Conservation (phyloP, 2,329 filamentous ascomycete genomes). For the Penicillium capsulatum region DNA sequence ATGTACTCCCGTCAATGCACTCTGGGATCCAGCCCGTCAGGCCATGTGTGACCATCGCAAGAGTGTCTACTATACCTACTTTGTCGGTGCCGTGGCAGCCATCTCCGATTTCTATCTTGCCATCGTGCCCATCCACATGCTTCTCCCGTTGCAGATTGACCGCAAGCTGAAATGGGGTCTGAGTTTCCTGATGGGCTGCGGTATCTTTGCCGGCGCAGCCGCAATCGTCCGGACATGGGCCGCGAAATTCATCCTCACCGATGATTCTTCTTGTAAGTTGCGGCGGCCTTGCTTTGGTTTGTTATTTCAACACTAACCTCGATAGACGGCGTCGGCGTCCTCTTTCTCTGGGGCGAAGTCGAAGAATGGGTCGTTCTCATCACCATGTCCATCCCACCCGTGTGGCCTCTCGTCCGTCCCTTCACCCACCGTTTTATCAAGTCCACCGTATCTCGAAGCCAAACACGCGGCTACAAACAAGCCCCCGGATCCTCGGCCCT, state of each 20-base stretch:
- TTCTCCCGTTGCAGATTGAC: slow-evolving; percentile 15
- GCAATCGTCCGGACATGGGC: slow-evolving; percentile 21
- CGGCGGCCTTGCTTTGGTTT: background rate
- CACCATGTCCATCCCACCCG: slow-evolving; percentile 23
- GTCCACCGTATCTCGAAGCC: slow-evolving; percentile 9
- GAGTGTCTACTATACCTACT: slow-evolving; percentile 20
- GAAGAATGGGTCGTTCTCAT: slow-evolving; percentile 24
- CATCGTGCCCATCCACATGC: slow-evolving; percentile 17
- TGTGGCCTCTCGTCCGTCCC: slow-evolving; percentile 22
- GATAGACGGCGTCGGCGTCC: slow-evolving; percentile 16
- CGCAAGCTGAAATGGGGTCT: slow-evolving; percentile 21
- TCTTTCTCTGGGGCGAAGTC: slow-evolving; percentile 21
- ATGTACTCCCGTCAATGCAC: slow-evolving; percentile 14
- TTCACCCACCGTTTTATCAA: slow-evolving; percentile 19
- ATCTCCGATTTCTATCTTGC: slow-evolving; percentile 21
- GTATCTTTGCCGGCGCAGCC: slow-evolving; percentile 19
- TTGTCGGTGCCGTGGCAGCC: slow-evolving; percentile 16
- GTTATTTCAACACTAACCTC: slow-evolving; percentile 1
- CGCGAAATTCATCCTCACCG: slow-evolving; percentile 17
- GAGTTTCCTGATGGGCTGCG: slow-evolving; percentile 21
- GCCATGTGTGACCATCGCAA: slow-evolving; percentile 13
- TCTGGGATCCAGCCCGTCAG: slow-evolving; percentile 18
- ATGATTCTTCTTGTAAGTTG: slow-evolving; percentile 17
- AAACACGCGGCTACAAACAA: slow-evolving; percentile 4
- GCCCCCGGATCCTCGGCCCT: slow-evolving; percentile 3